Conservation (phyloP, 176 grass and related monocot genomes). For the Eleusine coracana region DNA sequence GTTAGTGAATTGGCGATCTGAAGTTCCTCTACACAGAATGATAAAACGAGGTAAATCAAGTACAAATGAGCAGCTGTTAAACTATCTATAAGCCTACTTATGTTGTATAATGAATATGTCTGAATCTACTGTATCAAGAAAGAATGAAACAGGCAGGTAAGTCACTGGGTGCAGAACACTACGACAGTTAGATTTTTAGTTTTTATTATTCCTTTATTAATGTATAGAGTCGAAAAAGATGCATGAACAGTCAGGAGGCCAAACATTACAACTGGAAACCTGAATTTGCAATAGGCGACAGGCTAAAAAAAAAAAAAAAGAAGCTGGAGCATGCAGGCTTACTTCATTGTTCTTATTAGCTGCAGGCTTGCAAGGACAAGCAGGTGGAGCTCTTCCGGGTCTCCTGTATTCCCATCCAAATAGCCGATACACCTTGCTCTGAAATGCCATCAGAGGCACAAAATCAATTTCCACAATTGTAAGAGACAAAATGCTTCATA, state of each 20-base stretch:
- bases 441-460: background rate
- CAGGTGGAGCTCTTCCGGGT: constrained; percentile 72
- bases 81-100: background rate
- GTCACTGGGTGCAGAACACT: no score
- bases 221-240: background rate
- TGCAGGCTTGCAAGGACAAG: constrained; percentile 86
- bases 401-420: constrained; percentile 97
- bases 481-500: background rate
- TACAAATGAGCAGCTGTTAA: background rate
- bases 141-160: no score
- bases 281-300: background rate
- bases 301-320: background rate
- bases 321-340: constrained; percentile 21
- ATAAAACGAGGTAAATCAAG: background rate
- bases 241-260: background rate
- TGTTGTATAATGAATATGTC: background rate
- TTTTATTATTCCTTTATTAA: no score
- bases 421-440: constrained; percentile 83
- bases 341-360: constrained; percentile 56
- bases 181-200: no score
- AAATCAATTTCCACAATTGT: background rate
- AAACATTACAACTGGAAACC: background rate
- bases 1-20: background rate
- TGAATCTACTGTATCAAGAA: no score
- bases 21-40: background rate